phyloP scores from a whole-genome alignment of 345 rosid genomes.

The Pelargonium nanum region DNA sequence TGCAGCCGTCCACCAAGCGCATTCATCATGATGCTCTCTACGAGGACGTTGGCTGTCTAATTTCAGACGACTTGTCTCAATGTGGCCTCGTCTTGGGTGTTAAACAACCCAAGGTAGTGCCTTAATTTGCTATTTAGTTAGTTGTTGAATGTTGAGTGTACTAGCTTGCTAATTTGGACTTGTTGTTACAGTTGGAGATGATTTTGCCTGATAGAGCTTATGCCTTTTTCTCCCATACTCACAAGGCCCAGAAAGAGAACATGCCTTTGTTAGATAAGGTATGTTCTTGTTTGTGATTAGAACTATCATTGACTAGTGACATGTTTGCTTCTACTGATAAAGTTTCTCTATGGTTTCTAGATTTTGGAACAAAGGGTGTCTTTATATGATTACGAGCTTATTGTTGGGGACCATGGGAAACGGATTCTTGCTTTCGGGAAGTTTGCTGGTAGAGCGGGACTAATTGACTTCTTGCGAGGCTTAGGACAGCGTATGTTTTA shows the following conservation, averaged over 20 bases:
- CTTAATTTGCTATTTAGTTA: neutral
- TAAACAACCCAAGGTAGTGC: conserved; percentile 66
- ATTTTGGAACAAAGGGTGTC: conserved; percentile 63
- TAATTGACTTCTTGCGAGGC: conserved; percentile 69
- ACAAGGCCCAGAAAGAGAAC: conserved; percentile 80
- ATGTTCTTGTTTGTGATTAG: neutral
- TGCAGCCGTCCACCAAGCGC: conserved; percentile 88
- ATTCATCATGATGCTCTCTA: conserved; percentile 78
- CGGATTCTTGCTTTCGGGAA: conserved; percentile 77
- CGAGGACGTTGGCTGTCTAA: conserved; percentile 76
- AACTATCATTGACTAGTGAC: neutral
- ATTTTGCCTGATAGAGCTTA: conserved; percentile 73
- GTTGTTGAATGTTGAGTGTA: neutral
- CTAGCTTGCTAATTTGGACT: neutral
- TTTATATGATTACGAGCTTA: conserved; percentile 77
- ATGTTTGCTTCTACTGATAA: neutral
- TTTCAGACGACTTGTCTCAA: conserved; percentile 73
- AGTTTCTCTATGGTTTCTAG: conserved; percentile 21
- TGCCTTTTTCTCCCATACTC: conserved; percentile 90
- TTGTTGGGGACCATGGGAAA: conserved; percentile 63
- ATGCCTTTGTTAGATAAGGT: conserved; percentile 84
- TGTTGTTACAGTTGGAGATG: conserved; percentile 50
- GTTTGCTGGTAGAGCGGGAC: conserved; percentile 92
- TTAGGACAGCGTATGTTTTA: conserved; percentile 60
- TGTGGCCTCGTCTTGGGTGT: conserved; percentile 82